Evolutionary conservation across 805 yeast species (phyloP).

Genomic region (Lipomyces japonicus): DNA sequence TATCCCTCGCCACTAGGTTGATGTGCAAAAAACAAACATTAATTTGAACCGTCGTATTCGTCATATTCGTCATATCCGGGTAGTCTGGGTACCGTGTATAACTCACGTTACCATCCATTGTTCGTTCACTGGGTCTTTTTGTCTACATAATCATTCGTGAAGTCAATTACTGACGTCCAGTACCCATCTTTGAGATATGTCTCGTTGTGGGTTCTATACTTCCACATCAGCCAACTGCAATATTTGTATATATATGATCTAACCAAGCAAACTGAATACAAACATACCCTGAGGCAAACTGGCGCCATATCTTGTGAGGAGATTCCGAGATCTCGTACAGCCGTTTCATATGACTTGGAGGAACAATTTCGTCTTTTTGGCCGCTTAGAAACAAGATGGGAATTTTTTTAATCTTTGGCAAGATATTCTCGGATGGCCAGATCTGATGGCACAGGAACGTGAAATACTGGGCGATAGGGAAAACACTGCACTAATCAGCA

Average conservation of each 20-base stretch:
- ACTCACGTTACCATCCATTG: too few species aligned
- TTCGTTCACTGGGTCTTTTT: conserved; percentile 20
- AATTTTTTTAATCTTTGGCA: conserved; percentile 50
- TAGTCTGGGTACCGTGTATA: too few species aligned
- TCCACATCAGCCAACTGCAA: background rate
- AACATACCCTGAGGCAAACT: conserved; percentile 46
- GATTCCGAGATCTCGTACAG: conserved; percentile 51
- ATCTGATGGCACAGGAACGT: conserved; percentile 65
- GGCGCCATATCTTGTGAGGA: conserved; percentile 45
- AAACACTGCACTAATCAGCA: conserved; percentile 50
- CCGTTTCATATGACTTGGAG: conserved; percentile 72
- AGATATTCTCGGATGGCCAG: conserved; percentile 74
- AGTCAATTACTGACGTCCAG: conserved; percentile 65
- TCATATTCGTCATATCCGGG: too few species aligned
- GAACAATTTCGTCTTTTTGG: conserved; percentile 80
- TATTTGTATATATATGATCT: background rate
- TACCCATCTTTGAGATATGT: conserved; percentile 71
- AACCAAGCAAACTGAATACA: background rate
- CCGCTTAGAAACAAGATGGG: conserved; percentile 76
- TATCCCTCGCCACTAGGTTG: too few species aligned
- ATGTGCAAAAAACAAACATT: too few species aligned
- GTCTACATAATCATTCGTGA: conserved; percentile 34
- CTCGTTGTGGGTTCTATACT: conserved; percentile 66
- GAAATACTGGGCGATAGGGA: conserved; percentile 60
- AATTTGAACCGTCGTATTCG: too few species aligned